Evolutionary conservation across 495 filamentous ascomycete genomes (phyloP).

Genomic region (Polyplosphaeria fusca): DNA sequence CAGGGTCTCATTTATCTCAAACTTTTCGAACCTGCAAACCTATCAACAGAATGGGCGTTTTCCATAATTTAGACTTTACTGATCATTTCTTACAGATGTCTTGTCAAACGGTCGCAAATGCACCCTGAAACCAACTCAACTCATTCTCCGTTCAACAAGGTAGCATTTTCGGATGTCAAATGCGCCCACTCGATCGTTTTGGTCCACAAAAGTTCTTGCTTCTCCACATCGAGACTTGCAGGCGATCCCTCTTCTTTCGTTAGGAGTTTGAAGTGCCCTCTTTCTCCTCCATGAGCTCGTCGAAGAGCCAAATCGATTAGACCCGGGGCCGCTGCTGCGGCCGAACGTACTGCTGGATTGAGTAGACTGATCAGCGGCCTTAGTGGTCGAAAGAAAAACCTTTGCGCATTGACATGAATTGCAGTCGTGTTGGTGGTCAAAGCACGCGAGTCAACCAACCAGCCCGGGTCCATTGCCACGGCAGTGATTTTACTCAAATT

Average conservation of each 20-base stretch:
- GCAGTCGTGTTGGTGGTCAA: too few species aligned
- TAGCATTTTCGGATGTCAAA: too few species aligned
- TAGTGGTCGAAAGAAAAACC: conserved; percentile 21
- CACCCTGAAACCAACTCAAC: too few species aligned
- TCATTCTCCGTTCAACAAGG: too few species aligned
- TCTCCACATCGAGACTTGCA: conserved; percentile 42
- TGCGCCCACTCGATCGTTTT: conserved; percentile 47
- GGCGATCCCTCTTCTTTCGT: conserved; percentile 43
- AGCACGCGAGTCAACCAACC: conserved; percentile 12
- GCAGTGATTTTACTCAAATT: neutral
- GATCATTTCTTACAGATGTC: too few species aligned
- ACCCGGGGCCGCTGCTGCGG: conserved; percentile 42
- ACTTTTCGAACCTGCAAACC: too few species aligned
- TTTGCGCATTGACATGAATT: too few species aligned
- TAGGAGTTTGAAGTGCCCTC: conserved; percentile 45
- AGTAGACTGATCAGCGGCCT: conserved; percentile 39
- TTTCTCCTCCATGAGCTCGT: conserved; percentile 35
- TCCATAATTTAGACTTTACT: too few species aligned
- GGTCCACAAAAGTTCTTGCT: conserved; percentile 46
- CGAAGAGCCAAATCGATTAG: conserved; percentile 38
- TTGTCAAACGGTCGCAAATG: too few species aligned
- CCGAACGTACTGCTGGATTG: conserved; percentile 41
- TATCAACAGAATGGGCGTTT: too few species aligned
- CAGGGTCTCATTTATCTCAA: too few species aligned
- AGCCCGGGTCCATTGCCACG: conserved; percentile 19